Evolutionary conservation across 768 basidiomycete genomes (phyloP).

Genomic region (Basidioascus undulatus): DNA sequence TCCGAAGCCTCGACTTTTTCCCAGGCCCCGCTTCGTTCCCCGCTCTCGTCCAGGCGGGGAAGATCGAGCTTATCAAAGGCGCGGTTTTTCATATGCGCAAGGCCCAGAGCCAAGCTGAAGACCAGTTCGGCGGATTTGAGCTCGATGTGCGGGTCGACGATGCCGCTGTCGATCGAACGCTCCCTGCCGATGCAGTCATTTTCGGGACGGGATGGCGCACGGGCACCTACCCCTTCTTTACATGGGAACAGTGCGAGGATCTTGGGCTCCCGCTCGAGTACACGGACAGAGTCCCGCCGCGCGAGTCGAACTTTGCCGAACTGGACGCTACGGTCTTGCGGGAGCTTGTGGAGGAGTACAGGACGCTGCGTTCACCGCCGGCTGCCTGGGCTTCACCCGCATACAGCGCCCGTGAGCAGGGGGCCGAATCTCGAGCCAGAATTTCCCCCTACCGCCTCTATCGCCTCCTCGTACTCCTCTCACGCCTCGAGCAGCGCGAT

Average conservation of each 20-base stretch:
- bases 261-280: constrained; percentile 1
- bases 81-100: background rate
- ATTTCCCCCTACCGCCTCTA: constrained; percentile 1
- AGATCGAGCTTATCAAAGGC: constrained; percentile 3
- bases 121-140: background rate
- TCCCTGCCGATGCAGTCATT: constrained; percentile 3
- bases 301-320: constrained; percentile 1
- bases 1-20: constrained; percentile 1
- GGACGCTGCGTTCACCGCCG: background rate
- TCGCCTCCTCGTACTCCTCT: background rate
- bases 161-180: background rate
- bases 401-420: constrained; percentile 1
- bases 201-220: constrained; percentile 8
- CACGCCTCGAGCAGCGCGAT: background rate
- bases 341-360: background rate
- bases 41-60: constrained; percentile 1
- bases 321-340: background rate
- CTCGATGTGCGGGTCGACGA: background rate
- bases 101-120: background rate
- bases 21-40: constrained; percentile 1
- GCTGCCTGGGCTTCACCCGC: background rate
- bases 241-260: background rate
- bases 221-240: constrained; percentile 7
- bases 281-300: background rate
- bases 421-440: background rate